Base-by-base conservation (phyloP, 2,329 filamentous ascomycete species). In the Pezicula rhizophila region DNA sequence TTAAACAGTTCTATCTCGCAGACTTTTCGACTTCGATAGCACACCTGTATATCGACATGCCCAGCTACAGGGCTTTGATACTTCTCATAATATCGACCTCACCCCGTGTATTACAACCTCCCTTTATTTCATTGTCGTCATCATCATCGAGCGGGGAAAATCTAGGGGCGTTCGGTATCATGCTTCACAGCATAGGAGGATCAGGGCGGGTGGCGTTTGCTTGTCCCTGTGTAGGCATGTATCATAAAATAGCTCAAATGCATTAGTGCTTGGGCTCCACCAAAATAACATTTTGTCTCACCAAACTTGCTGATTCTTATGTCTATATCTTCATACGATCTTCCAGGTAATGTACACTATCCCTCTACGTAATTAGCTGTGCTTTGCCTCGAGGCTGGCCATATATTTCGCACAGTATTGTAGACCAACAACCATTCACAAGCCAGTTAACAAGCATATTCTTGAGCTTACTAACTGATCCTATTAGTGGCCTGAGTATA, bases 141-240 rank as follows among this genome's bases (percentile, higher is more conserved):
- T 38, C 28, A 38, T 42, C 38, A 38, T 20, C 46, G 39, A 40
- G 38, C 42, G 37, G 25, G 44, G 15, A 42, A 33, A 44, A 40
- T 45, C 17, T 43, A 44, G 46, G 44, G 49, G 45, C 49, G 45
- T 54, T 53, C 4, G 17, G 31, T 26, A 14, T 28, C 26, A 47
- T 42, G 25, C 39, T 35, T 38, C 35, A 38, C 35, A 38, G 35
- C 35, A 38, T 38, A 20, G 35, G 35, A 20, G 35, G 35, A 17
- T 15, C 8, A 17, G 35, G 18, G 18, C n/a, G 35, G 35, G 18
- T 15, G 18, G 35, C n/a, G n/a, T 15, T 38, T 17, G n/a, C n/a
- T 8, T 15, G 35, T 38, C 35, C 10, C n/a, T 20, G 18, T 5
- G 8, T 15, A 14, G n/a, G 35, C 35, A 48, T 46, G 43, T 50